These are phyloP conservation scores for Trichoderma citrinoviride DNA, from an alignment of 2,329 filamentous ascomycete species.

Conservation along the genomic window DNA sequence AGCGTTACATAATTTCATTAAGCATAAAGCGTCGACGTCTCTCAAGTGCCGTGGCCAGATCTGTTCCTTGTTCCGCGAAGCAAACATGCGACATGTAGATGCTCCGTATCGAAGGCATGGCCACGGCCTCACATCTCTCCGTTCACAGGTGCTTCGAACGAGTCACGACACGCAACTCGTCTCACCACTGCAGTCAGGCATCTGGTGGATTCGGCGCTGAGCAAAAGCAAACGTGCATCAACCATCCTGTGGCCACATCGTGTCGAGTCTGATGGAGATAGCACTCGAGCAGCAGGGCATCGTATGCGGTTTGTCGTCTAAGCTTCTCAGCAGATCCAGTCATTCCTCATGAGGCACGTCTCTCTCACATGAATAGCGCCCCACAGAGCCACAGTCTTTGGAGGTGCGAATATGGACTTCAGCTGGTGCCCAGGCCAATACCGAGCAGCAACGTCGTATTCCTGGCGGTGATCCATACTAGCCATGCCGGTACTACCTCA, in stretches of 20 bases:
- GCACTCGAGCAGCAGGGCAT: slow-evolving; percentile 2
- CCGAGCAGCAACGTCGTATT: slow-evolving; percentile 2
- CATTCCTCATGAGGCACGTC: slow-evolving; percentile 1
- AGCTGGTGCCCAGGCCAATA: not conserved
- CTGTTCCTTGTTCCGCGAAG: not conserved
- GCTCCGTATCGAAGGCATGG: too few species aligned
- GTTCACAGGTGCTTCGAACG: too few species aligned
- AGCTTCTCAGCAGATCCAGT: slow-evolving; percentile 8
- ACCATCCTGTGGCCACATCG: not conserved
- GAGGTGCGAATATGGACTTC: not conserved
- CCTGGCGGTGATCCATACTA: not conserved
- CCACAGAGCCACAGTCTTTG: not conserved
- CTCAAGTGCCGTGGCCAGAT: not conserved
- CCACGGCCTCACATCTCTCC: too few species aligned
- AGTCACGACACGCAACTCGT: not conserved
- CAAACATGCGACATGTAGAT: not conserved
- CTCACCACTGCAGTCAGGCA: not conserved
- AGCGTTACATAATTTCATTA: not conserved
- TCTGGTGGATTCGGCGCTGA: not conserved
- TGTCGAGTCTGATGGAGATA: not conserved
- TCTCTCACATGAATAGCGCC: not conserved
- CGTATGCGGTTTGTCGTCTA: not conserved
- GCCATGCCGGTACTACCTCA: slow-evolving; percentile 9
- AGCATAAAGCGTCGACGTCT: not conserved
- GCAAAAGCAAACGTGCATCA: not conserved